A percentile compares a stretch with the other conserved stretches of the same genome.
phyloP scores from a whole-genome alignment of 495 filamentous ascomycete species.

The Penicillium longicatenatum region DNA sequence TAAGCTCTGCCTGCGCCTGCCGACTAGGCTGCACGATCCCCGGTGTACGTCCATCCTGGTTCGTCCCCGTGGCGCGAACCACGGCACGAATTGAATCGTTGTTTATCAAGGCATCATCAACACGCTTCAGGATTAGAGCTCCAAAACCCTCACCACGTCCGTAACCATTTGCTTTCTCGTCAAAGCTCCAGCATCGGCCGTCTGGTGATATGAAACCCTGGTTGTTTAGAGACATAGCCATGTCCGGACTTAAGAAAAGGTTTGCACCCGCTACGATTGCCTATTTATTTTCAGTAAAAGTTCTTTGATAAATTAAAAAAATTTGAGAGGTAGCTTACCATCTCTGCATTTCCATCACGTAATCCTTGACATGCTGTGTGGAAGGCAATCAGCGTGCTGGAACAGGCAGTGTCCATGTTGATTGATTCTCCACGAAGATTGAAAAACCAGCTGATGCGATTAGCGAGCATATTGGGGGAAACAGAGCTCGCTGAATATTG shows the following conservation, averaged over 20 bases:
- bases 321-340: no score
- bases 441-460: constrained; percentile 53
- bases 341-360: no score
- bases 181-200: constrained; percentile 23
- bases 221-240: constrained; percentile 1
- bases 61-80: no score
- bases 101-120: constrained; percentile 12
- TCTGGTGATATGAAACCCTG: not conserved
- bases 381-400: constrained; percentile 42
- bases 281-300: constrained; percentile 36
- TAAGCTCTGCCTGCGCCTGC: constrained; percentile 56
- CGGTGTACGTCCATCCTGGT: constrained; percentile 19
- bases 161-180: not conserved
- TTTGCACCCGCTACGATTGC: constrained; percentile 24
- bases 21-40: constrained; percentile 48
- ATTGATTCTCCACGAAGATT: constrained; percentile 50
- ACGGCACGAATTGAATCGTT: constrained; percentile 7
- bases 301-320: no score
- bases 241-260: constrained; percentile 17
- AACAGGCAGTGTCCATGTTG: constrained; percentile 47
- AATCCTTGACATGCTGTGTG: constrained; percentile 45
- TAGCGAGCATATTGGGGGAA: no score
- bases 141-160: constrained; percentile 38
- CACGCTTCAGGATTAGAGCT: constrained; percentile 31
- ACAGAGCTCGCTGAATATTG: no score